A percentile compares a stretch with the other conserved stretches of the same genome.
Conservation (phyloP, 2,329 filamentous ascomycete species). For the Monilinia fructicola region DNA sequence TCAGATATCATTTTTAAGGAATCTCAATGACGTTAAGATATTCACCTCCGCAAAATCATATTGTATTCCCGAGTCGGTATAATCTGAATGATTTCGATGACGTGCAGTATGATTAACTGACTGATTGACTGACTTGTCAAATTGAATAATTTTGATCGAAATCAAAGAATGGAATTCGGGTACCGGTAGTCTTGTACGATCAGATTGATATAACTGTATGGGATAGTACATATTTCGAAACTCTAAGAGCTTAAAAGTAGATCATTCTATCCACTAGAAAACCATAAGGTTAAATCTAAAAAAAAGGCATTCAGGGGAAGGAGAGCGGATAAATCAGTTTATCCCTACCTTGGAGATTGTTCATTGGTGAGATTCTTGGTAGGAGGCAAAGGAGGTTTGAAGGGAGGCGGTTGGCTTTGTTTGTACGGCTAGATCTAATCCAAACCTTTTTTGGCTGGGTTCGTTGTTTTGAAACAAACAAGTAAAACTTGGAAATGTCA, state of each 20-base stretch:
- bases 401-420: background rate
- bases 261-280: conserved; percentile 1
- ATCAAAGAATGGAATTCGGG: background rate
- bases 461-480: conserved; percentile 4
- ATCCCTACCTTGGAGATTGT: background rate
- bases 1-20: background rate
- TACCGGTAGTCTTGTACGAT: background rate
- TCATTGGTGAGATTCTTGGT: conserved; percentile 2
- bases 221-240: conserved; percentile 15
- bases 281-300: conserved; percentile 8
- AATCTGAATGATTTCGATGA: conserved; percentile 1
- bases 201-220: background rate
- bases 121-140: background rate
- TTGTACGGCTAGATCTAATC: background rate
- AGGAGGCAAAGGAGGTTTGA: background rate
- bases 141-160: background rate
- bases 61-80: background rate
- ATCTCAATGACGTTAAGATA: background rate
- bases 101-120: background rate
- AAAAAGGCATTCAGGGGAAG: conserved; percentile 8
- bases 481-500: background rate
- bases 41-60: background rate
- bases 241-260: conserved; percentile 4
- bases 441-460: background rate
- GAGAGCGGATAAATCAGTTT: background rate